Base-by-base conservation (phyloP, 106 monocot species). In the Dendrobium officinale region DNA sequence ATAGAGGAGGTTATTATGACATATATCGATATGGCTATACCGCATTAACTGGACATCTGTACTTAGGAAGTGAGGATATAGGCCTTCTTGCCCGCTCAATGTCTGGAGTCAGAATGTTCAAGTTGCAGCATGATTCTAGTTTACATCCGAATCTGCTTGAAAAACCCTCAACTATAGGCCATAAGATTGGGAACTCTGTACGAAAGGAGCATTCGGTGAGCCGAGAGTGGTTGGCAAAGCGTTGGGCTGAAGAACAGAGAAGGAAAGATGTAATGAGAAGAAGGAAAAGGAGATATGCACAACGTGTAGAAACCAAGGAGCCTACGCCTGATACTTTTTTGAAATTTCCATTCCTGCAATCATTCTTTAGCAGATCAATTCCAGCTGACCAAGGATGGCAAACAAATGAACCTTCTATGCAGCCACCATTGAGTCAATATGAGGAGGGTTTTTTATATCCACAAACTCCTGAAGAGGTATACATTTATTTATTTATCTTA, bases 151-250 rank as follows among this genome's bases (percentile, higher is more conserved):
- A 51, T 27, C 11, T 49, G 45, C 26, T 49, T 5, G 15, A 76
- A 11, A 15, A 15, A 48, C 41, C 18, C 49, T 74, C 80, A 7
- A 55, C 41, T 43, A 66, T 33, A 29, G 40, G 20, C 55, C 40
- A 20, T 19, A 19, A 45, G 56, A 56, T 79, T 48, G 68, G 75
- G 42, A 24, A 47, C 43, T 76, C 82, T 37, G 40, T 51, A 41
- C 16, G 59, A 1, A 51, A 59, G 8, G 85, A 82, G 41, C 1
- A 64, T 49, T 77, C 82, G 33, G 19, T 85, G 29, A 83, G 75
- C 67, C 81, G 88, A 75, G 78, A 79, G 5, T 85, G 88, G 88
- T 44, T 85, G 31, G 80, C 61, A 15, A 73, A 83, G 75, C 83
- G 85, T n/a, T 88, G 88, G 88, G 26, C 11, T 3, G 81, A 73